Conservation (phyloP, 345 rosid genomes). For the Chamaenerion angustifolium region DNA sequence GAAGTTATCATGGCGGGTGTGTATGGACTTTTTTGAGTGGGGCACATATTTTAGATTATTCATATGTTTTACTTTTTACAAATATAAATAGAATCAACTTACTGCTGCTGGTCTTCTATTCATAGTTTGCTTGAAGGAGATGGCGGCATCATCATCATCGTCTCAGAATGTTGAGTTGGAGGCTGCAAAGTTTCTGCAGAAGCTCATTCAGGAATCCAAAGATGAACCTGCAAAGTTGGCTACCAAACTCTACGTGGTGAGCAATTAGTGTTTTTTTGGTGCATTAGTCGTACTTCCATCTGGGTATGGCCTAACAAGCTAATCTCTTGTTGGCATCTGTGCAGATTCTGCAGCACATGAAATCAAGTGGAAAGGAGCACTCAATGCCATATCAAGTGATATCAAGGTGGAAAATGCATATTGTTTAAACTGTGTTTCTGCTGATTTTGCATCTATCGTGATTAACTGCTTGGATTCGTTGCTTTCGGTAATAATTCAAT, state of each 20-base stretch:
- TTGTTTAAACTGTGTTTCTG: background rate
- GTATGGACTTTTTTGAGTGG: too few relatives aligned
- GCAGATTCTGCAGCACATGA: conserved; percentile 97
- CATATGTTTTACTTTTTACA: too few relatives aligned
- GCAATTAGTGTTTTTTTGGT: conserved; percentile 8
- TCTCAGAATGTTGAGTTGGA: conserved; percentile 87
- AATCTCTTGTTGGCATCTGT: conserved; percentile 7
- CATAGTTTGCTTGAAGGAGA: too few relatives aligned
- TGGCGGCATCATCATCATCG: conserved; percentile 47
- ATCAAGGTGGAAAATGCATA: conserved; percentile 46
- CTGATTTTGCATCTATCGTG: too few relatives aligned
- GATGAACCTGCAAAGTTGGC: conserved; percentile 95
- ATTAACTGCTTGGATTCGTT: too few relatives aligned
- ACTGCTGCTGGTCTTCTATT: too few relatives aligned
- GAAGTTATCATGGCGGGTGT: too few relatives aligned
- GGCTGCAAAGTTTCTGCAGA: conserved; percentile 96
- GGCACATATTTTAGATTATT: too few relatives aligned
- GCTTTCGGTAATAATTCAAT: too few relatives aligned
- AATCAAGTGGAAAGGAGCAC: conserved; percentile 91
- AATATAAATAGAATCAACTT: too few relatives aligned
- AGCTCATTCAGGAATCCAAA: conserved; percentile 91
- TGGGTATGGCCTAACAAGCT: background rate
- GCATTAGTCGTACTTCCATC: background rate
- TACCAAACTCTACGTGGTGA: conserved; percentile 81
- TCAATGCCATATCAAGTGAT: conserved; percentile 99